These are phyloP conservation scores for Calonectria naviculata DNA, from an alignment of 2,329 filamentous ascomycete species.

Conservation along the genomic window DNA sequence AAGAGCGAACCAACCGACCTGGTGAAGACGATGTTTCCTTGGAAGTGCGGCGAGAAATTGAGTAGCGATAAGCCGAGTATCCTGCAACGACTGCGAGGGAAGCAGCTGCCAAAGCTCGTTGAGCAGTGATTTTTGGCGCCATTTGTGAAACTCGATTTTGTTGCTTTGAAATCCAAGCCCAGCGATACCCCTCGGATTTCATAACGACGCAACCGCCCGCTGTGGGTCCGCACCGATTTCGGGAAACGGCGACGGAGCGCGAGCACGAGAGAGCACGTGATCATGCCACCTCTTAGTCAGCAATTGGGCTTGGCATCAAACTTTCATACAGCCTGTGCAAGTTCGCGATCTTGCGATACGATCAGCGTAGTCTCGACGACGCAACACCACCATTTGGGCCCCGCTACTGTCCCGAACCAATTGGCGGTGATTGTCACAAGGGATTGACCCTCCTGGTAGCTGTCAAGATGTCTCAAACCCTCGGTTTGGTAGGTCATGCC, in stretches of 20 bases:
- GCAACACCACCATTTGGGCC: constrained; percentile 19
- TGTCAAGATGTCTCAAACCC: constrained; percentile 78
- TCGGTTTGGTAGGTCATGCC: constrained; percentile 72
- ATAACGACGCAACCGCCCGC: constrained; percentile 20
- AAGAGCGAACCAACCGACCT: constrained; percentile 38
- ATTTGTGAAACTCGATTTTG: constrained; percentile 35
- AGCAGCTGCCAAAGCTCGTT: constrained; percentile 40
- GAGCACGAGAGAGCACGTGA: constrained; percentile 35
- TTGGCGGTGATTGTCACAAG: constrained; percentile 25
- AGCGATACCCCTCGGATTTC: constrained; percentile 39
- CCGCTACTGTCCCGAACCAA: constrained; percentile 22
- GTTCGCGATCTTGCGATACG: constrained; percentile 33
- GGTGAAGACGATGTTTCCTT: constrained; percentile 32
- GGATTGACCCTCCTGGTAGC: constrained; percentile 29
- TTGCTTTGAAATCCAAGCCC: constrained; percentile 48
- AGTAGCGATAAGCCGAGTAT: constrained; percentile 44
- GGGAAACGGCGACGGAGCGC: constrained; percentile 20
- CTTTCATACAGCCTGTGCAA: constrained; percentile 34
- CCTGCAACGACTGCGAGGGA: constrained; percentile 42
- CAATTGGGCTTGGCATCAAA: constrained; percentile 40
- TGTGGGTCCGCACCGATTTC: constrained; percentile 36
- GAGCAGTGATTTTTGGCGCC: constrained; percentile 41
- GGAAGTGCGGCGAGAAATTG: constrained; percentile 32
- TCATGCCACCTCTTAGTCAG: constrained; percentile 33
- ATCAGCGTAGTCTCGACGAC: constrained; percentile 31